A percentile compares a stretch with the other conserved stretches of the same genome.
phyloP scores from a whole-genome alignment of 495 filamentous ascomycete genomes.

The Neurospora africana region DNA sequence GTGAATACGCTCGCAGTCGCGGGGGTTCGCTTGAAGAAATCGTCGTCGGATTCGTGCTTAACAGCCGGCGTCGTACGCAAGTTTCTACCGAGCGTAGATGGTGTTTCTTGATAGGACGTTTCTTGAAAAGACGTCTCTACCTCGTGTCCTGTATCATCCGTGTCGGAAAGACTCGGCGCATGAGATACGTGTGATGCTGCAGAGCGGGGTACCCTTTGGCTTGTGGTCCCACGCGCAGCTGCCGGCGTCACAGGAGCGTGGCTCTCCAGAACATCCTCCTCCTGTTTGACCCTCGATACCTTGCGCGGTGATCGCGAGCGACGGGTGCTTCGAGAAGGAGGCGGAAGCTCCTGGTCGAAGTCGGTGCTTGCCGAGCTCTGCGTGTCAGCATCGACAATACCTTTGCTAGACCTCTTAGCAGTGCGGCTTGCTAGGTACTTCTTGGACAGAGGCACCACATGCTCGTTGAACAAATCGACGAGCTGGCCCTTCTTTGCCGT shows the following conservation, averaged over 20 bases:
- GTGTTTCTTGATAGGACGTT: constrained; percentile 10
- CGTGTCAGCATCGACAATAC: constrained; percentile 71
- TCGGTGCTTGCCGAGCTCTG: constrained; percentile 29
- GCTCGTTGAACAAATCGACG: constrained; percentile 67
- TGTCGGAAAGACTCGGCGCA: constrained; percentile 31
- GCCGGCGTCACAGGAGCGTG: constrained; percentile 20
- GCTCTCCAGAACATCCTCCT: constrained; percentile 35
- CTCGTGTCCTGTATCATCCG: constrained; percentile 40
- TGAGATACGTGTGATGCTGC: constrained; percentile 28
- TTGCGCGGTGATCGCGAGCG: constrained; percentile 40
- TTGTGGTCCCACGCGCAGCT: constrained; percentile 30
- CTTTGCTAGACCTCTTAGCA: constrained; percentile 68
- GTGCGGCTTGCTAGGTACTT: constrained; percentile 65
- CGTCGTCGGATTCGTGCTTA: constrained; percentile 32
- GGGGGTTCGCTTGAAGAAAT: constrained; percentile 33
- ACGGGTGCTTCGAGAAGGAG: constrained; percentile 16
- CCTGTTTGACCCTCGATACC: constrained; percentile 34
- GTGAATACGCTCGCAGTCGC: constrained; percentile 58
- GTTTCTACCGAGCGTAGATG: constrained; percentile 15
- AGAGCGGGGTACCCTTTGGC: constrained; percentile 41
- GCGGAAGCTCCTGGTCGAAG: constrained; percentile 32
- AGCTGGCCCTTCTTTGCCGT: constrained; percentile 79
- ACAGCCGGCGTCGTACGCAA: constrained; percentile 31
- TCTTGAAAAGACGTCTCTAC: neutral
- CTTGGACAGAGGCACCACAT: constrained; percentile 65